Base-by-base conservation (phyloP, 352 stramenopile species). In the Thalassiosira exigua region DNA sequence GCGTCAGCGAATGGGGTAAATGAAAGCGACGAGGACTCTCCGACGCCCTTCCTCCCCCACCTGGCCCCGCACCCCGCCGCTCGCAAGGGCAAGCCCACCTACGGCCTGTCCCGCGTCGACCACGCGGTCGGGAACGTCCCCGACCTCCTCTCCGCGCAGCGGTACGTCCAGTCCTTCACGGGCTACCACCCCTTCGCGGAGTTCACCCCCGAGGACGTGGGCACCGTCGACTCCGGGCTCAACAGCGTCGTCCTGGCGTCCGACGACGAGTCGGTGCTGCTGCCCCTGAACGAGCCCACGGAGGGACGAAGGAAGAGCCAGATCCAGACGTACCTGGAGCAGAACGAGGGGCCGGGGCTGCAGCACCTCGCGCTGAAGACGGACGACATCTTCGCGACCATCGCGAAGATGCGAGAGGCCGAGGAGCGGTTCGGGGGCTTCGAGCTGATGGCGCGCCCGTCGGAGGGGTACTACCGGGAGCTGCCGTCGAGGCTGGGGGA, bases 351-450 rank as follows among this genome's bases (percentile, higher is more conserved):
- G 26, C 65, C 95, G 2, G 96, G 96, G 29, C 85, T 98, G 41
- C 96, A 98, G 90, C 96, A 98, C 90, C 95, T 99, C 81, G 96
- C 96, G n/a, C 89, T 98, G 56, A 98, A 98, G 82, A 98, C 96
- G 1, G 81, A 96, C 80, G 96, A 99, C 84, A 98, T 99, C 69
- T 98, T 99, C 81, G 76, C 91, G 22, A 98, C 96, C 12, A 84
- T 98, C 60, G 48, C 51, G 36, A 70, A 87, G 48, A 93, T 95
- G 78, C 66, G 70, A 53, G 44, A 82, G 19, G 75, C 80, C 19
- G 51, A 87, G 64, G 67, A 93, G 67, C 26, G 84, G 52, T 72
- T 82, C 27, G 78, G 69, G 27, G 82, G 87, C 3, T 94, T 95
- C 64, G 85, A 92, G 69, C 87, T 95, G 73, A 94, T 95, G 90